Evolutionary conservation across 345 rosid species (phyloP), one percentile per base, ranked within the genome.

Genomic region (Aurinia saxatilis): DNA sequence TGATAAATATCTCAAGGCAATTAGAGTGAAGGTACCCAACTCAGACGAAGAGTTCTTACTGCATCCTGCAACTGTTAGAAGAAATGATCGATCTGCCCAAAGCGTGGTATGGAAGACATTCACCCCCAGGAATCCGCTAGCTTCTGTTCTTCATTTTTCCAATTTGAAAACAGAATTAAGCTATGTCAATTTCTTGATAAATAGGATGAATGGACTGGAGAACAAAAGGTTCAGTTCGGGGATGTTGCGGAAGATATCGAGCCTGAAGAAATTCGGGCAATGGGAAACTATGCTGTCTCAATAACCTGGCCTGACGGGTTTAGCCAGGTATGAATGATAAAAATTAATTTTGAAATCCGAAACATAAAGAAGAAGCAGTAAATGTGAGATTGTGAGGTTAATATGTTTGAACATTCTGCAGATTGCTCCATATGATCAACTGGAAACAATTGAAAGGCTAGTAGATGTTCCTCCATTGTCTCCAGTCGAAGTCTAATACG

Each of bases 271-370:
- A 92, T 89, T 57, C 79, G 83, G 35, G 95, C 96, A 1, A 82
- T 92, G 96, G 98, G 98, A 70, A 92, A 88, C 76, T 92, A 88
- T n/a, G 96, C 98, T 0, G 96, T 85, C 63, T 81, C 93, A 11
- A 89, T 89, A 67, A 90, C 96, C 9, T 92, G 96, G 98, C 95
- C 98, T 0, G 98, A 92, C 37, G 98, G 98, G 55, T 86, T 92
- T 69, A 86, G 63, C 57, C 98, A 84, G 95, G 96, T 86, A 63
- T 40, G 50, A 0, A 57, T 10, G 17, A 56, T 6, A 21, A 14
- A 21, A 6, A 56, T 27, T 27, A 2, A 27, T 37, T 71, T 71
- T 1, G 65, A 40, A 15, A 21, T 57, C 41, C 56, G 3, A 47
- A 42, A 8, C 10, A 36, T 29, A n/a, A 19, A 18, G 21, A 33